Base-by-base conservation (phyloP, 169 alveolate genomes). In the Plasmodium gallinaceum region DNA sequence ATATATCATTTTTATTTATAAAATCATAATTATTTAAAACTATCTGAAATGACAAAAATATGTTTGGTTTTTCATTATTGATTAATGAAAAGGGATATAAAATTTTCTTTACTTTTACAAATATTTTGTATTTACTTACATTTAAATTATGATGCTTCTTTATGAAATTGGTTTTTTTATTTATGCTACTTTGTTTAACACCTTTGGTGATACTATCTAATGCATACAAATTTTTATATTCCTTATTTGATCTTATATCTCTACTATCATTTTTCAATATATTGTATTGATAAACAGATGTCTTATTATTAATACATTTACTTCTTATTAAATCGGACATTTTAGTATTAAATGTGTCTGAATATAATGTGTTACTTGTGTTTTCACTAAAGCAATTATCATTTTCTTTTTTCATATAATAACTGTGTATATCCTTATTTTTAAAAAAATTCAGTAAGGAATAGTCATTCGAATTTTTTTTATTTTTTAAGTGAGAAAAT, bases 21-120 rank as follows among this genome's bases (percentile, higher is more conserved):
- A 61, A 48, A 32, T 69, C 45, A n/a, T 83, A 43, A 83, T 83
- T 83, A 61, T 73, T 83, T 64, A 83, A 68, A 45, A 69, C 70
- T 0, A 83, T 58, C 54, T 83, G 86, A 4, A 68, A 83, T 8
- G 91, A 12, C 48, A 83, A 54, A 73, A 52, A 73, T 10, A 52
- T 39, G 22, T 57, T 83, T 12, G 85, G 61, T 24, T 68, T 83
- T 46, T 62, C 32, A 14, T 69, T 42, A 61, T 68, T 83, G 2
- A 83, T 71, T n/a, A 69, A 32, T 5, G 80, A 61, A 6, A 54
- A 24, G 12, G 91, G 74, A 61, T 69, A 9, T 5, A 39, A 20
- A 32, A 83, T n/a, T 39, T 45, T 54, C 39, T 83, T 83, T 12
- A 58, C 65, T 61, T 83, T 83, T 14, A 83, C 68, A 61, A 52